These are phyloP conservation scores for Paracoccidioides lutzii DNA, from an alignment of 2,329 filamentous ascomycete genomes.

Conservation along the genomic window DNA sequence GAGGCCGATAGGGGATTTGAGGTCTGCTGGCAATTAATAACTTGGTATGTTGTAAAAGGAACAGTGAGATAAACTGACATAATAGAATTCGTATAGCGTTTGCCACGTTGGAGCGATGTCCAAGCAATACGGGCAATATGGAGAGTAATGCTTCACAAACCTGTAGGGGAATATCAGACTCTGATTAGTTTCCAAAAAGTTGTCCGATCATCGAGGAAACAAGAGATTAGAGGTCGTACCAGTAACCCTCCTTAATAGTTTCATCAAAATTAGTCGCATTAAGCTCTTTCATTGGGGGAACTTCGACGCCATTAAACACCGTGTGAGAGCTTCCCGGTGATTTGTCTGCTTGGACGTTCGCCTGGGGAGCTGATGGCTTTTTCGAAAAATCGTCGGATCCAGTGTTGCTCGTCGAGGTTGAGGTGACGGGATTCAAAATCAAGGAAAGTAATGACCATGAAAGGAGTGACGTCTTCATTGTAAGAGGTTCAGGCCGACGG, in stretches of 20 bases:
- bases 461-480: constrained; percentile 27
- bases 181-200: background rate
- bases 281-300: constrained; percentile 39
- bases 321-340: constrained; percentile 18
- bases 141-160: constrained; percentile 43
- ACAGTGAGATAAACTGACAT: constrained; percentile 21
- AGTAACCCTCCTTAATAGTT: constrained; percentile 39
- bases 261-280: constrained; percentile 36
- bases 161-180: constrained; percentile 16
- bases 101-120: constrained; percentile 74
- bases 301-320: constrained; percentile 39
- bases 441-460: constrained; percentile 24
- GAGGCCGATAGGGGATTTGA: constrained; percentile 54
- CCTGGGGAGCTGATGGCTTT: constrained; percentile 8
- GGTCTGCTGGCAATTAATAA: constrained; percentile 42
- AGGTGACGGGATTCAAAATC: constrained; percentile 23
- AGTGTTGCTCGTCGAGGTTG: constrained; percentile 14
- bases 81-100: constrained; percentile 89
- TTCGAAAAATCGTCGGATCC: constrained; percentile 6
- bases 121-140: constrained; percentile 56
- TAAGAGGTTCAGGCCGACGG: constrained; percentile 15
- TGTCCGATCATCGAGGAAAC: background rate
- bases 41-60: background rate
- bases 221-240: constrained; percentile 24
- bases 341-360: constrained; percentile 20